These are phyloP conservation scores for Nothophytophthora sp. DNA, from an alignment of 352 stramenopile genomes.

Conservation along the genomic window DNA sequence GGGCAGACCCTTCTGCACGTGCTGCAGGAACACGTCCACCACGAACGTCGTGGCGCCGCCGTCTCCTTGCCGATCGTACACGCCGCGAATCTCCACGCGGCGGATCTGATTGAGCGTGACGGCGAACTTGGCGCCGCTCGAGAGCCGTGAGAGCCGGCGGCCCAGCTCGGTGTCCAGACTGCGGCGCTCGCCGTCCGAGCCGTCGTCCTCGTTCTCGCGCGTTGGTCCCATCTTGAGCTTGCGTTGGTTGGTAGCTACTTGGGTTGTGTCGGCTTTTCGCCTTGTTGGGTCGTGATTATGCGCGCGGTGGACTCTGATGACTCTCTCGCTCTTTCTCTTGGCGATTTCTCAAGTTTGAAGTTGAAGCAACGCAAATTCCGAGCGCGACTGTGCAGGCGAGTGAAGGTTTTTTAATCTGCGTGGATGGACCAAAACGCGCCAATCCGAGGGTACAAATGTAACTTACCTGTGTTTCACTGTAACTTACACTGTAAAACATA, in stretches of 20 bases:
- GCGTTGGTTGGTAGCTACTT: no score
- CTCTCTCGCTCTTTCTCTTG: no score
- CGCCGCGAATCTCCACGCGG: conserved; percentile 36
- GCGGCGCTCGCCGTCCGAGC: conserved; percentile 9
- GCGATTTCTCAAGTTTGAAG: no score
- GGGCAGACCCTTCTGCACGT: conserved; percentile 50
- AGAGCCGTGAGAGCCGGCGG: conserved; percentile 46
- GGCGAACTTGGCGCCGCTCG: conserved; percentile 45
- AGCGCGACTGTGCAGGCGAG: no score
- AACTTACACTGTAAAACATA: no score
- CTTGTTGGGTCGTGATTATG: no score
- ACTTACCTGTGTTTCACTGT: no score
- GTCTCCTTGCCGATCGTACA: conserved; percentile 32
- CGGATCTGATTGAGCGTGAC: conserved; percentile 64
- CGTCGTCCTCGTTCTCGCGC: neutral
- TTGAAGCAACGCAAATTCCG: no score
- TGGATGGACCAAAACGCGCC: no score
- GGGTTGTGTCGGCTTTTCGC: neutral
- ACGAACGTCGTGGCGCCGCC: conserved; percentile 56
- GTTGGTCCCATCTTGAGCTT: conserved; percentile 2
- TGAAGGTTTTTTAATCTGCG: no score
- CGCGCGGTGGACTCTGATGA: no score
- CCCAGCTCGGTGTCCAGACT: conserved; percentile 21
- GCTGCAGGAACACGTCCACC: conserved; percentile 45
- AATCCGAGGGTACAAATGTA: no score